Percentiles rank a stretch among this genome's conserved stretches.
Evolutionary conservation across 768 basidiomycete genomes (phyloP).

Genomic region (Naematelia encephala): DNA sequence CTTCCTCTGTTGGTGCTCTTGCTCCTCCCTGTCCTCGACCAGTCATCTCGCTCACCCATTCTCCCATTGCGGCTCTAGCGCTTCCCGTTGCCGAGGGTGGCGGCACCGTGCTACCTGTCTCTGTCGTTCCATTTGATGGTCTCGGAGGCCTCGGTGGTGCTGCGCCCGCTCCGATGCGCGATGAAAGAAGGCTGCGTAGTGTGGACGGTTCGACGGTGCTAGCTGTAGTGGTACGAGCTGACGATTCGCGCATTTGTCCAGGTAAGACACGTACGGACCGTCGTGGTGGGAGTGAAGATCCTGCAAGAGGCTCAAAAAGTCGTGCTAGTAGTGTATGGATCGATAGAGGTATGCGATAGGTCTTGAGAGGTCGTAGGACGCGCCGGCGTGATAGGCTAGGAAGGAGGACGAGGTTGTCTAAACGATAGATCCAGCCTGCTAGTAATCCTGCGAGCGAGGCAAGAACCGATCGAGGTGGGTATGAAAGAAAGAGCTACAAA

Average conservation of each 20-base stretch:
- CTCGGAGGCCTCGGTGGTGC: too few species aligned
- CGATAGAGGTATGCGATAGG: slow-evolving; percentile 68
- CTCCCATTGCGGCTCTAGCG: slow-evolving; percentile 37
- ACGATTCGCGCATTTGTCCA: slow-evolving; percentile 52
- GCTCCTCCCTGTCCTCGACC: slow-evolving; percentile 58
- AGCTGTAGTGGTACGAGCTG: not conserved
- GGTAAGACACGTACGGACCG: slow-evolving; percentile 73
- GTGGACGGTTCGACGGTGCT: not conserved
- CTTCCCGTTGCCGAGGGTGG: slow-evolving; percentile 6
- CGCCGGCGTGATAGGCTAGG: slow-evolving; percentile 31
- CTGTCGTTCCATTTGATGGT: too few species aligned
- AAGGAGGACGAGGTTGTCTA: slow-evolving; percentile 67
- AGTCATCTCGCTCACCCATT: slow-evolving; percentile 61
- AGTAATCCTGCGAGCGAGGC: slow-evolving; percentile 65
- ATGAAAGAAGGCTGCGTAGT: not conserved
- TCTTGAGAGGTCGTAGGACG: slow-evolving; percentile 54
- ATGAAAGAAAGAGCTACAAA: slow-evolving; percentile 64
- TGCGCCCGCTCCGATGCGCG: slow-evolving; percentile 1
- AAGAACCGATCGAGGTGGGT: slow-evolving; percentile 64
- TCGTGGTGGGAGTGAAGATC: slow-evolving; percentile 62
- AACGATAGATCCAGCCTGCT: slow-evolving; percentile 74
- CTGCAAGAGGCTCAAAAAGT: slow-evolving; percentile 66
- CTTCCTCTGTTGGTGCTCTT: slow-evolving; percentile 69
- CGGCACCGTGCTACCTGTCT: too few species aligned
- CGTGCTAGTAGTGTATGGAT: slow-evolving; percentile 60